Evolutionary conservation across 495 filamentous ascomycete genomes (phyloP).

Genomic region (Amphirosellinia nigrospora): DNA sequence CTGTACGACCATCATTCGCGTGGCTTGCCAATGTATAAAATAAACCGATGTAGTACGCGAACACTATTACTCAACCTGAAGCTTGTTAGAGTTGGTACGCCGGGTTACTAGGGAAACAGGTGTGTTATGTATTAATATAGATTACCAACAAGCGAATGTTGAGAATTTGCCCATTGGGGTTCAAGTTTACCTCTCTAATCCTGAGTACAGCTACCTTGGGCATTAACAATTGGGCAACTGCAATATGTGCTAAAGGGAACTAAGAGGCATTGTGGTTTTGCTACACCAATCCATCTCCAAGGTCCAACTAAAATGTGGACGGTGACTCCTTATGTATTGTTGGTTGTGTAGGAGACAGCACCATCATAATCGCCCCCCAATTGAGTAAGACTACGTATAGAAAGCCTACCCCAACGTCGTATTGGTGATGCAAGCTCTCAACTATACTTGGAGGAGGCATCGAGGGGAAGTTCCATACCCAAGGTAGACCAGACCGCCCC

Average conservation of each 20-base stretch:
- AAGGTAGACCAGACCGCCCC: neutral
- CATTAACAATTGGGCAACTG: neutral
- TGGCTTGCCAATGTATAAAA: neutral
- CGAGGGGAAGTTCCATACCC: neutral
- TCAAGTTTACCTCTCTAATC: neutral
- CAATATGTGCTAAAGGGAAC: neutral
- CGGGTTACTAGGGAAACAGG: neutral
- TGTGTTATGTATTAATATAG: conserved; percentile 1
- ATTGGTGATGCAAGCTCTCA: neutral
- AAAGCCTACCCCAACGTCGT: neutral
- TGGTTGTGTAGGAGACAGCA: no score
- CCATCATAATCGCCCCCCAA: neutral
- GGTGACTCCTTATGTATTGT: no score
- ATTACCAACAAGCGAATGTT: neutral
- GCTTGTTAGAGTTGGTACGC: neutral
- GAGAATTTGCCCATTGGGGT: neutral
- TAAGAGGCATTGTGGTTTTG: neutral
- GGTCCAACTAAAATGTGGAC: no score
- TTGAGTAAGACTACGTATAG: neutral
- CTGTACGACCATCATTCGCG: neutral
- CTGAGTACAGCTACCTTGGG: neutral
- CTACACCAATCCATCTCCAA: neutral
- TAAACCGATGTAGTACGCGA: neutral
- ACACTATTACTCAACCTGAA: neutral
- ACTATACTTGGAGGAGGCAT: neutral